These are phyloP conservation scores for Amanita muscaria DNA, from an alignment of 768 basidiomycete species.

Conservation along the genomic window DNA sequence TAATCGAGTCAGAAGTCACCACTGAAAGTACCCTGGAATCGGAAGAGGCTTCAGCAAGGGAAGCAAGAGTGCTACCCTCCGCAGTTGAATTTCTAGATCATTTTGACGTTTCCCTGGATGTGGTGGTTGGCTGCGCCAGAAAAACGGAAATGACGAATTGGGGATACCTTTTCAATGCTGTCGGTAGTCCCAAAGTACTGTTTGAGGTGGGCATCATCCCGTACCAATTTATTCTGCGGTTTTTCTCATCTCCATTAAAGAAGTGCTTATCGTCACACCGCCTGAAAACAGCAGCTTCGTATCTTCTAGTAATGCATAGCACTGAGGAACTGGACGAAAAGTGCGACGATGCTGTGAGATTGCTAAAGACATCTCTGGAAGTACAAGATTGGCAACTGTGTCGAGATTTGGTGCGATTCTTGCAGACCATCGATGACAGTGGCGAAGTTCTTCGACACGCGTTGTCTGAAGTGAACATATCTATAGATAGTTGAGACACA, in stretches of 20 bases:
- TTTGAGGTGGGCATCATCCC: slow-evolving; percentile 68
- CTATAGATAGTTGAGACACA: neutral
- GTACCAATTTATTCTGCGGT: neutral
- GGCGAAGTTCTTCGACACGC: slow-evolving; percentile 63
- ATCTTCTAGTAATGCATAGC: slow-evolving; percentile 88
- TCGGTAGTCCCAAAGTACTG: slow-evolving; percentile 82
- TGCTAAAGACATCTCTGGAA: slow-evolving; percentile 68
- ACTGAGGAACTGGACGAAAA: slow-evolving; percentile 82
- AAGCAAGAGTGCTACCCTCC: slow-evolving; percentile 42
- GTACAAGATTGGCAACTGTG: slow-evolving; percentile 86
- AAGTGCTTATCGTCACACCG: slow-evolving; percentile 63
- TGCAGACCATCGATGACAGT: slow-evolving; percentile 86
- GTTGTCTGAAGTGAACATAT: slow-evolving; percentile 33
- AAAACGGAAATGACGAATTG: slow-evolving; percentile 94
- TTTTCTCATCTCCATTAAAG: slow-evolving; percentile 28
- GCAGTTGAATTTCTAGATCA: slow-evolving; percentile 91
- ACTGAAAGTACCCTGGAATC: slow-evolving; percentile 22
- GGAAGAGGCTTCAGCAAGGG: slow-evolving; percentile 20
- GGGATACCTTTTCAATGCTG: slow-evolving; percentile 80
- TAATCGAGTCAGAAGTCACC: slow-evolving; percentile 75
- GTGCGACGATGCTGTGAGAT: slow-evolving; percentile 69
- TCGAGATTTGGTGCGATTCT: slow-evolving; percentile 84
- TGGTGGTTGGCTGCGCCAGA: slow-evolving; percentile 91
- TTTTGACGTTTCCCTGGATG: slow-evolving; percentile 84
- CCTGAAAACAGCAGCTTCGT: slow-evolving; percentile 84